phyloP scores from a whole-genome alignment of 2,329 filamentous ascomycete genomes.

The Aspergillus ustus region DNA sequence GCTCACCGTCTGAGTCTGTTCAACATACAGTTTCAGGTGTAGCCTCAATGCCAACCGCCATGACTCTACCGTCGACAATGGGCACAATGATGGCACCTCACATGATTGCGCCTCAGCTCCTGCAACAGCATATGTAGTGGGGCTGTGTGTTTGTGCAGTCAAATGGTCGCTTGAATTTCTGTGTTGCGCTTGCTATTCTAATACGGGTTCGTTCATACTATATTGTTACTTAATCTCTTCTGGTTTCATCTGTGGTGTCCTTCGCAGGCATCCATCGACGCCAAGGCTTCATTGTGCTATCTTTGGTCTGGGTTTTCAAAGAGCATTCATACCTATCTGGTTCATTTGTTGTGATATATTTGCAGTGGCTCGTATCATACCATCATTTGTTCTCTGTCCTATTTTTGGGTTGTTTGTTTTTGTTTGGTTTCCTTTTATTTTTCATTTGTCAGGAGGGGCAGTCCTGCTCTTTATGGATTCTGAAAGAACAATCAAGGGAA shows the following conservation, averaged over 20 bases:
- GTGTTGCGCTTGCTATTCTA: neutral
- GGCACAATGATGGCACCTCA: constrained; percentile 46
- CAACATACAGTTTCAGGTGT: constrained; percentile 37
- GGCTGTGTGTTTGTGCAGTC: neutral
- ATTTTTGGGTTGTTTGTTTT: constrained; percentile 16
- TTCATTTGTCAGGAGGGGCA: constrained; percentile 20
- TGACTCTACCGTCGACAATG: constrained; percentile 41
- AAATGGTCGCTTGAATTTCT: neutral
- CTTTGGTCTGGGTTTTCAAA: constrained; percentile 17
- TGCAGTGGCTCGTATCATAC: constrained; percentile 24
- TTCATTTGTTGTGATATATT: constrained; percentile 17
- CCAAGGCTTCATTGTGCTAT: neutral
- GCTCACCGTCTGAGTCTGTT: constrained; percentile 57
- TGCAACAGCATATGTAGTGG: constrained; percentile 47
- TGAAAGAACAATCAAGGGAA: constrained; percentile 14
- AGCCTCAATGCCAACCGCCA: constrained; percentile 40
- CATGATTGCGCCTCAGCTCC: constrained; percentile 49
- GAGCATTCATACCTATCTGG: constrained; percentile 12
- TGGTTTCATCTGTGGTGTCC: constrained; percentile 1
- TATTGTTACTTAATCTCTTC: constrained; percentile 15
- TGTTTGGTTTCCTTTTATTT: constrained; percentile 19
- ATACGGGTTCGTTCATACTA: constrained; percentile 9
- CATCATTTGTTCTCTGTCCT: constrained; percentile 10
- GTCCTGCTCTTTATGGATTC: constrained; percentile 11
- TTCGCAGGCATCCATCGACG: neutral